Evolutionary conservation across 345 rosid genomes (phyloP).

Genomic region (Camelina laxa): DNA sequence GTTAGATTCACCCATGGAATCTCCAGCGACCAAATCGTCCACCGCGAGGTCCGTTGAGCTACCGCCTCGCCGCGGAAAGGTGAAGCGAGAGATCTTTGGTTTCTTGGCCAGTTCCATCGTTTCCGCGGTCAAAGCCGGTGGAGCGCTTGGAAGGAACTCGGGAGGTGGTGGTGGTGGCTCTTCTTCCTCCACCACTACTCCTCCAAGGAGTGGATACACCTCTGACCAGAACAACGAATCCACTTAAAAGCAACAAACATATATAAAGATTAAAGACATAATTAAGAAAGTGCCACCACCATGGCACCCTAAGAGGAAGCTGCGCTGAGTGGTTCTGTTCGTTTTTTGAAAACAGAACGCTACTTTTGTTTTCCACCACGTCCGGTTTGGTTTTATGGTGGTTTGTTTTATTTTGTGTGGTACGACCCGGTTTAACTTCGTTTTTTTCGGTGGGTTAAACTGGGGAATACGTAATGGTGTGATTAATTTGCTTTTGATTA

Average conservation of each 20-base stretch:
- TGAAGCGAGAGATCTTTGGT: slow-evolving; percentile 45
- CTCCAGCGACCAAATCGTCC: slow-evolving; percentile 26
- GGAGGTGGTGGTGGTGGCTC: slow-evolving; percentile 30
- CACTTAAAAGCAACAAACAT: slow-evolving; percentile 5
- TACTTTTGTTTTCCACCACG: slow-evolving; percentile 20
- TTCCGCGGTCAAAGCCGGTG: slow-evolving; percentile 36
- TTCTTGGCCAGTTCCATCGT: slow-evolving; percentile 30
- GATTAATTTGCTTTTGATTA: slow-evolving; percentile 27
- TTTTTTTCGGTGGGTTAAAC: slow-evolving; percentile 38
- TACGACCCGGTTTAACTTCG: slow-evolving; percentile 33
- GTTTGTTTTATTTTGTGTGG: slow-evolving; percentile 6
- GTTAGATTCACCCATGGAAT: slow-evolving; percentile 16
- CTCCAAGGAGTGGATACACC: slow-evolving; percentile 35
- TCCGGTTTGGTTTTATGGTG: slow-evolving; percentile 35
- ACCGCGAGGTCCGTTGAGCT: slow-evolving; percentile 6
- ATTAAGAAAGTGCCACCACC: slow-evolving; percentile 30
- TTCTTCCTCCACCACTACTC: slow-evolving; percentile 39
- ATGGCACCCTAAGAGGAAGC: slow-evolving; percentile 16
- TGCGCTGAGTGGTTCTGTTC: slow-evolving; percentile 39
- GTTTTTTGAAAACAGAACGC: slow-evolving; percentile 43
- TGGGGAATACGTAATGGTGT: slow-evolving; percentile 20
- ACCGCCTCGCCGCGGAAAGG: slow-evolving; percentile 45
- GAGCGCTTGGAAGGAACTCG: slow-evolving; percentile 7
- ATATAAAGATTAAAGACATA: neutral
- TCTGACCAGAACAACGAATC: slow-evolving; percentile 38